Conservation (phyloP, 352 stramenopile genomes). For the Pseudoperonospora humuli region DNA sequence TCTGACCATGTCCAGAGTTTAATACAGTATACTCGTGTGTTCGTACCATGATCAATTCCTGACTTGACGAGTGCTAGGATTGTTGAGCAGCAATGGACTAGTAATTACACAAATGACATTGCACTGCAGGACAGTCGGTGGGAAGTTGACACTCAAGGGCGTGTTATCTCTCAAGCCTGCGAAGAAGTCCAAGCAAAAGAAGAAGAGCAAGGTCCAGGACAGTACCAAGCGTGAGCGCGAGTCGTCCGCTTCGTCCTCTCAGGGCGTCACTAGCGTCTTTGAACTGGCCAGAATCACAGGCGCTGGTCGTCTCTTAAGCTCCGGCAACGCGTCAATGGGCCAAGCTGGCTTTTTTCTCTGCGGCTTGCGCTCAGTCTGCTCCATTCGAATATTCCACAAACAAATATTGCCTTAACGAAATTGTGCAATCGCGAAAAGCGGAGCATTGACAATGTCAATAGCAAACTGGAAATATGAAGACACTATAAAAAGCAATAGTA, state of each 20-base stretch:
- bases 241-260: neutral
- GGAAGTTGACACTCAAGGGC: conserved; percentile 79
- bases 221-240: neutral
- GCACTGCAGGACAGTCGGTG: conserved; percentile 66
- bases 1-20: no score
- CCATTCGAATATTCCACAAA: neutral
- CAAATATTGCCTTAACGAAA: no score
- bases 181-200: conserved; percentile 56
- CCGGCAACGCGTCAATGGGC: conserved; percentile 83
- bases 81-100: no score
- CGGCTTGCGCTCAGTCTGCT: no score
- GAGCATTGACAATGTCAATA: no score
- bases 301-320: conserved; percentile 76
- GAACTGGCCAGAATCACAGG: conserved; percentile 73
- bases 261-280: conserved; percentile 26
- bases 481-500: no score
- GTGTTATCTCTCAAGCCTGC: conserved; percentile 57
- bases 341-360: conserved; percentile 37
- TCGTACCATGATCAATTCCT: no score
- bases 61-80: no score
- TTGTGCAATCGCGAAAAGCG: no score
- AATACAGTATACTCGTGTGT: no score
- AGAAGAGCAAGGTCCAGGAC: conserved; percentile 19
- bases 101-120: no score
- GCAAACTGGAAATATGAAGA: no score